phyloP scores from a whole-genome alignment of 2,329 filamentous ascomycete species.

The Phaeosphaeria sp. region DNA sequence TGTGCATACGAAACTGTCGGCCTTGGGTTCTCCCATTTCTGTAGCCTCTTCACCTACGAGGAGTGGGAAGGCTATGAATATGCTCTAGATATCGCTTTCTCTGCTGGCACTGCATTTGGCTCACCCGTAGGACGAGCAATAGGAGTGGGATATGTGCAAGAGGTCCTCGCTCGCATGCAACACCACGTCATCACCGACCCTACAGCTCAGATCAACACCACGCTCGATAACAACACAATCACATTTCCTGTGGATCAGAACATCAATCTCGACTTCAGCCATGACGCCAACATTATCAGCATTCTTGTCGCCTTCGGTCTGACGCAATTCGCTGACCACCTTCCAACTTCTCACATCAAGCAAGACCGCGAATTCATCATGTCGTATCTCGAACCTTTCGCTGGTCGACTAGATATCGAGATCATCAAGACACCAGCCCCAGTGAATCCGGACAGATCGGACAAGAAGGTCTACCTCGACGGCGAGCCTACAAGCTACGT shows the following conservation, averaged over 20 bases:
- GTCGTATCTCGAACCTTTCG: constrained; percentile 74
- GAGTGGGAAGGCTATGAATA: constrained; percentile 79
- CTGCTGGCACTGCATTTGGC: constrained; percentile 66
- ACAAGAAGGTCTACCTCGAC: constrained; percentile 55
- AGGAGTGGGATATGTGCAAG: constrained; percentile 72
- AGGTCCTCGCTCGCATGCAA: constrained; percentile 72
- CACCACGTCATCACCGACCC: constrained; percentile 62
- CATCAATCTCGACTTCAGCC: constrained; percentile 79
- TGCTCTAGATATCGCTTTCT: constrained; percentile 70
- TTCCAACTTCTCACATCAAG: constrained; percentile 63
- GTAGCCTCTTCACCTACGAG: constrained; percentile 74
- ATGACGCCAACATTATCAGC: constrained; percentile 76
- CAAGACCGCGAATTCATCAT: constrained; percentile 67
- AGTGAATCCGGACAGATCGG: constrained; percentile 46
- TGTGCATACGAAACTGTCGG: constrained; percentile 82
- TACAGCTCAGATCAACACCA: constrained; percentile 64
- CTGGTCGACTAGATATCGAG: constrained; percentile 75
- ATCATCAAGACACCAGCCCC: constrained; percentile 72
- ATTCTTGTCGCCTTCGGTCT: constrained; percentile 76
- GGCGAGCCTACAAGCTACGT: constrained; percentile 70
- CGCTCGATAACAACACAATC: constrained; percentile 68
- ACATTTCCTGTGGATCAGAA: constrained; percentile 78
- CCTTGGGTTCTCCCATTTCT: constrained; percentile 77
- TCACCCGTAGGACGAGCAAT: constrained; percentile 72
- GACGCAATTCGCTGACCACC: constrained; percentile 67